Evolutionary conservation across 805 yeast genomes (phyloP).

Genomic region (Yarrowia divulgata): DNA sequence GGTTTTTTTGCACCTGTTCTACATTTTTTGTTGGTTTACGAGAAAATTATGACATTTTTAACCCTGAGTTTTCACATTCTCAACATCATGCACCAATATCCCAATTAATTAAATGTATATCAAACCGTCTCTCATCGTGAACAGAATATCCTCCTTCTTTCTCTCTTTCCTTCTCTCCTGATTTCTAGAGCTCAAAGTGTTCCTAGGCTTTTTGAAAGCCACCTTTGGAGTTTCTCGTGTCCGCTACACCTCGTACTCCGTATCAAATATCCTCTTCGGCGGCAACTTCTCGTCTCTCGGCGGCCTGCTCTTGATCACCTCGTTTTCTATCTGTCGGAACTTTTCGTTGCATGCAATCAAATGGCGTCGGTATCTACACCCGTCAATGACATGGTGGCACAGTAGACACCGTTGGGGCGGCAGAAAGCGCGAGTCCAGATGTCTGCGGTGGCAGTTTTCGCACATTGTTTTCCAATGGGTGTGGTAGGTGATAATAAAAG

Average conservation of each 20-base stretch:
- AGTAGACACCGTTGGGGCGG: slow-evolving; percentile 3
- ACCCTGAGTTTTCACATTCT: too few species aligned
- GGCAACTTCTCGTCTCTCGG: not conserved
- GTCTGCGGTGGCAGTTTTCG: not conserved
- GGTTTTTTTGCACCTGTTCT: too few species aligned
- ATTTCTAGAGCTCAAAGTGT: too few species aligned
- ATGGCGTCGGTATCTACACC: not conserved
- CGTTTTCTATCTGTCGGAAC: not conserved
- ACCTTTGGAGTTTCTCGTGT: too few species aligned
- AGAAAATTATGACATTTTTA: too few species aligned
- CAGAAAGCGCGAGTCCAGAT: not conserved
- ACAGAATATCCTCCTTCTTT: too few species aligned
- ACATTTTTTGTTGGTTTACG: too few species aligned
- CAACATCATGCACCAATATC: not conserved
- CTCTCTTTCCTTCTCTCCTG: too few species aligned
- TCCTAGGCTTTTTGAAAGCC: too few species aligned
- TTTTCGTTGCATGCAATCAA: slow-evolving; percentile 3
- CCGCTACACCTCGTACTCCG: not conserved
- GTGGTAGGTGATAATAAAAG: not conserved
- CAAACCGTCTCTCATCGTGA: not conserved
- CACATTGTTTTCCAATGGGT: not conserved
- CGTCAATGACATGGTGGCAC: not conserved
- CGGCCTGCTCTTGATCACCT: not conserved
- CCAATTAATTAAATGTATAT: slow-evolving; percentile 10
- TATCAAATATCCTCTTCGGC: not conserved